Evolutionary conservation across 2,329 filamentous ascomycete species (phyloP).

Genomic region (Arthrinium phaeospermum): DNA sequence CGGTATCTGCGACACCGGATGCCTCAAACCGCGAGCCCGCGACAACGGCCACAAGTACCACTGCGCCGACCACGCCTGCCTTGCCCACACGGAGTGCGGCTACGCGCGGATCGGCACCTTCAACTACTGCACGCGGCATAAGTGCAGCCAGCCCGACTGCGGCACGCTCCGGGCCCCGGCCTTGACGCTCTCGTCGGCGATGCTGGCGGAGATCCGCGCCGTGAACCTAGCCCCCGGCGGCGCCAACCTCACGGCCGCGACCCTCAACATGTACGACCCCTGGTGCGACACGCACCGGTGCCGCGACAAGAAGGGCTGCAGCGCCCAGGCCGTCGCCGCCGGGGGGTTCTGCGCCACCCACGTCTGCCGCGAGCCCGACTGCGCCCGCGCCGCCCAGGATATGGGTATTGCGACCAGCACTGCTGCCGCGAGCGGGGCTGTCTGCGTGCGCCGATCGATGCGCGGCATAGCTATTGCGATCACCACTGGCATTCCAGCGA

Average conservation of each 20-base stretch:
- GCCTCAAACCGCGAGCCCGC: background rate
- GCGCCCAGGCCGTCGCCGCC: background rate
- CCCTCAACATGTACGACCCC: background rate
- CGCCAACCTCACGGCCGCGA: background rate
- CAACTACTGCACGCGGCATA: background rate
- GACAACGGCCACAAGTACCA: background rate
- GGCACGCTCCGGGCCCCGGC: background rate
- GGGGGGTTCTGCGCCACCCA: background rate
- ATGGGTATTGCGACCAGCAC: constrained; percentile 1
- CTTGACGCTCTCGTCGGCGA: background rate
- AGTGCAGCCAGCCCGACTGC: background rate
- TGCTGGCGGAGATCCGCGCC: background rate
- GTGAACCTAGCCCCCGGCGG: background rate
- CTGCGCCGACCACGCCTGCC: constrained; percentile 1
- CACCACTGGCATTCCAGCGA: background rate
- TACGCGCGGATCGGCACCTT: background rate
- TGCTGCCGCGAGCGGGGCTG: background rate
- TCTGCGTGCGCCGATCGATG: background rate
- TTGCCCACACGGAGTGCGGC: background rate
- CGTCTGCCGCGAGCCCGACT: background rate
- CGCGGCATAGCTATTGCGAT: background rate
- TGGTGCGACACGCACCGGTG: background rate
- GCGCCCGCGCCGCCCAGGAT: background rate
- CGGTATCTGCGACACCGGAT: background rate
- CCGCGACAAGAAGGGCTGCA: background rate